Base-by-base conservation (phyloP, 2,329 filamentous ascomycete genomes). In the Keithomyces neogunnii region DNA sequence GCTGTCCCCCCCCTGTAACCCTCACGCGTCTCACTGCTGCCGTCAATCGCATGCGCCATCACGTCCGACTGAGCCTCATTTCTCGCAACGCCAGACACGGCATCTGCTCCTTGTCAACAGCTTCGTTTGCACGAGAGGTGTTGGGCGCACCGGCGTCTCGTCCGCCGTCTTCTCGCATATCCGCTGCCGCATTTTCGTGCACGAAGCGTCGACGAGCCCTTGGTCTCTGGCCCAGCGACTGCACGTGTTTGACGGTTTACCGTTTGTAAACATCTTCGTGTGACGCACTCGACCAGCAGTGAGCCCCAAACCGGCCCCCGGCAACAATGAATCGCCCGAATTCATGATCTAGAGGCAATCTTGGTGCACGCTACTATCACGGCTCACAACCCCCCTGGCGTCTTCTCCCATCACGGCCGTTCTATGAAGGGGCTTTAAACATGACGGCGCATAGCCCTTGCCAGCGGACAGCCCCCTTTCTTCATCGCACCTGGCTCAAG, bases 401-500 rank as follows among this genome's bases (percentile, higher is more conserved):
- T 38, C 26, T 19, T 30, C 28, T 31, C 42, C 44, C 52, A 51
- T 45, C 50, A 45, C 48, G 49, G 49, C 51, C 56, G 50, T 62
- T 62, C 58, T 59, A 66, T 69, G 65, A 64, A 58, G 60, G 57
- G 58, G 63, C 63, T 57, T 57, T 63, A 64, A 67, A 65, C 66
- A 80, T 80, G 77, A 73, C 74, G 62, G 66, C 68, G 60, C 67
- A 69, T 61, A 69, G 65, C 61, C 68, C 69, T 56, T 73, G 69
- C 60, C 70, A 71, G 65, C 73, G 73, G 66, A 72, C 69, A 59
- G 67, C 74, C 51, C 76, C 78, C 54, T 81, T 76, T 63, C 73
- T 80, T 53, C 74, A 78, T 57, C 73, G 77, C 62, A 78, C 75
- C 61, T 79, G 74, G 75, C 68, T 73, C 55, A 71, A 67, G 55